phyloP scores from a whole-genome alignment of 352 stramenopile species.

The Phytophthora pluvialis region DNA sequence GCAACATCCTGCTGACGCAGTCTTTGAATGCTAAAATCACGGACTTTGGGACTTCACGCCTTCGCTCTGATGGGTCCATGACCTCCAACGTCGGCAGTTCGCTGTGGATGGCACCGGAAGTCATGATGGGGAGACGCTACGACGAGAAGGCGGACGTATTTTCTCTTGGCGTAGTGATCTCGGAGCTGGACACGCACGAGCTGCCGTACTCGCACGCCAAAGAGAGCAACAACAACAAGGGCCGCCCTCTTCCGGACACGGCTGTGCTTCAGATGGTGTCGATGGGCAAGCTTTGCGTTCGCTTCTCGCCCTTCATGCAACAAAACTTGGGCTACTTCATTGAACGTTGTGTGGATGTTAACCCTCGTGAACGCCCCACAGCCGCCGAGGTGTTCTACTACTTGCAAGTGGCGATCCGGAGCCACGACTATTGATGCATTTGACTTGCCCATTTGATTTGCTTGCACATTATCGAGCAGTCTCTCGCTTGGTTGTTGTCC shows the following conservation, averaged over 20 bases:
- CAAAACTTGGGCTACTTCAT: slow-evolving; percentile 12
- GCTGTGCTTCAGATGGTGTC: slow-evolving; percentile 50
- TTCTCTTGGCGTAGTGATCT: slow-evolving; percentile 45
- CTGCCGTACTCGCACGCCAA: slow-evolving; percentile 37
- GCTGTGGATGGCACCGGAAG: slow-evolving; percentile 53
- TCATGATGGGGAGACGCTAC: slow-evolving; percentile 39
- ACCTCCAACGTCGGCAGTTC: slow-evolving; percentile 37
- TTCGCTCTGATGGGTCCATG: slow-evolving; percentile 36
- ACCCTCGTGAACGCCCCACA: slow-evolving; percentile 24
- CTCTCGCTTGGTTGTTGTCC: too few species aligned
- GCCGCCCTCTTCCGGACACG: slow-evolving; percentile 28
- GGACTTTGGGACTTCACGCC: slow-evolving; percentile 52
- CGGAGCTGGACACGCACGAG: slow-evolving; percentile 41
- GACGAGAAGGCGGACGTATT: slow-evolving; percentile 48
- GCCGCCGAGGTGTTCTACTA: slow-evolving; percentile 39
- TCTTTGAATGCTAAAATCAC: slow-evolving; percentile 55
- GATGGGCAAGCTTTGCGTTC: slow-evolving; percentile 34
- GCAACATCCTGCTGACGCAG: slow-evolving; percentile 64
- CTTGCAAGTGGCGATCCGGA: slow-evolving; percentile 26
- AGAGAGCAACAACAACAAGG: slow-evolving; percentile 9
- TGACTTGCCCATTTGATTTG: too few species aligned
- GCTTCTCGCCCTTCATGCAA: slow-evolving; percentile 34
- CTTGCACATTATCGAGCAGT: too few species aligned
- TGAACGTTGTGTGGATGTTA: slow-evolving; percentile 31
- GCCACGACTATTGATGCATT: slow-evolving; percentile 1